Percentiles rank a stretch among this genome's conserved stretches.
Conservation (phyloP, 176 grass and related monocot genomes). For the Alopecurus myosuroides region DNA sequence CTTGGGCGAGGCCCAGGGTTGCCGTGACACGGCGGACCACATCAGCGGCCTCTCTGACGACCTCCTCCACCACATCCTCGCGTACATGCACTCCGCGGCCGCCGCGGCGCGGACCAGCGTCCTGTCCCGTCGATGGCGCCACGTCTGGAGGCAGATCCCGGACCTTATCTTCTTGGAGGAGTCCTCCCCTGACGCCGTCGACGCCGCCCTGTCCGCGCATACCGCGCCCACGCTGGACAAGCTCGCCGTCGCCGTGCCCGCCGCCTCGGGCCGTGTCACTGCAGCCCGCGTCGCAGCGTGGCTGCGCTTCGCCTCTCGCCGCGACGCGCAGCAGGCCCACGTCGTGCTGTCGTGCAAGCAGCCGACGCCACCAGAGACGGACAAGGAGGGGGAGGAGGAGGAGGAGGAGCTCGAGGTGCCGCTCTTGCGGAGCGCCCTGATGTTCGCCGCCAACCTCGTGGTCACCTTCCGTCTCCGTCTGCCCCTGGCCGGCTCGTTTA, state of each 20-base stretch:
- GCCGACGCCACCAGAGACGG: not conserved
- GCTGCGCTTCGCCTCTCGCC: not conserved
- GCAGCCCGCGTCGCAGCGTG: not conserved
- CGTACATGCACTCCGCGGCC: not conserved
- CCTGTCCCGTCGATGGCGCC: constrained; percentile 10
- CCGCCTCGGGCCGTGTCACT: not conserved
- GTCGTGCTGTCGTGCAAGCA: not conserved
- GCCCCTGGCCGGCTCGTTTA: not conserved
- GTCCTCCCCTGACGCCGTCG: not conserved
- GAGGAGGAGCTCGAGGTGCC: not conserved
- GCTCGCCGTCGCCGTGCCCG: not conserved
- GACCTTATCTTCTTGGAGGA: not conserved
- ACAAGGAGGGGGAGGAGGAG: not conserved
- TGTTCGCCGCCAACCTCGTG: not conserved
- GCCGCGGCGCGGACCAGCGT: not conserved
- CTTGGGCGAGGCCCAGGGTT: not conserved
- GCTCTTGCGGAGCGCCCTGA: not conserved
- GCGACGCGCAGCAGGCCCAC: not conserved
- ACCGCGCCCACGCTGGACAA: not conserved
- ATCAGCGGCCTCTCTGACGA: constrained; percentile 13
- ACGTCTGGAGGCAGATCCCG: not conserved
- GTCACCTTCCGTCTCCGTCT: not conserved
- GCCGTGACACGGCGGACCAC: not conserved
- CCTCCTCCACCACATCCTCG: not conserved
- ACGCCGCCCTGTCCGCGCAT: not conserved